Base-by-base conservation (phyloP, 371 early-diverging fungal genomes). In the Circinella umbellata region DNA sequence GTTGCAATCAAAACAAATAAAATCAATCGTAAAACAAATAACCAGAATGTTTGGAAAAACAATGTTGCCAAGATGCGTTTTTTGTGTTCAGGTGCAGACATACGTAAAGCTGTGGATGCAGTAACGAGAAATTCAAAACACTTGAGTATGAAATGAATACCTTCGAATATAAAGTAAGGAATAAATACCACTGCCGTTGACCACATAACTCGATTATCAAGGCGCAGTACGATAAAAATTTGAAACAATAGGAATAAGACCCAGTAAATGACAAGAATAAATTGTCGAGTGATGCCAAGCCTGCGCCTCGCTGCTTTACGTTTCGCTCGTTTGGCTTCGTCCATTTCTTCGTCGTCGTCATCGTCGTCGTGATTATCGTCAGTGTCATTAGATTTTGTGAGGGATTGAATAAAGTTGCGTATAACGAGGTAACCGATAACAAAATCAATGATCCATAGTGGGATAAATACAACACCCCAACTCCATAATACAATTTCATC, bases 381-480 rank as follows among this genome's bases (percentile, higher is more conserved):
- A n/a, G 65, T 61, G 36, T 68, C 63, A 14, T 48, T 36, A 11
- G 38, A 35, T 47, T 67, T 67, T 76, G 7, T 57, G 69, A 55
- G 64, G 39, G 49, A 65, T n/a, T 38, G 61, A 38, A 70, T 18
- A 14, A 77, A 27, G 42, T 73, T 71, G 15, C 76, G 73, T 35
- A 71, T 15, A 35, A 73, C 55, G 77, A 57, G 34, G 73, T 72
- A 65, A 61, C 75, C 71, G 8, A 85, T 67, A 27, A 88, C 49
- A 3, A 74, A 68, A 69, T 93, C 87, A 35, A 91, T 76, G 27
- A 93, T 82, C 91, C 94, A 96, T 35, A 94, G 79, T 5, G 97
- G 97, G 48, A 86, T 86, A 80, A 94, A 95, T 0, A 95, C 92
- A 1, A 88, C 83, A 8, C 77, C 69, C 82, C 90, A 96, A 7